Evolutionary conservation across 1,139 yeast species (phyloP).

Genomic region (Saccharomyces hybrid): DNA sequence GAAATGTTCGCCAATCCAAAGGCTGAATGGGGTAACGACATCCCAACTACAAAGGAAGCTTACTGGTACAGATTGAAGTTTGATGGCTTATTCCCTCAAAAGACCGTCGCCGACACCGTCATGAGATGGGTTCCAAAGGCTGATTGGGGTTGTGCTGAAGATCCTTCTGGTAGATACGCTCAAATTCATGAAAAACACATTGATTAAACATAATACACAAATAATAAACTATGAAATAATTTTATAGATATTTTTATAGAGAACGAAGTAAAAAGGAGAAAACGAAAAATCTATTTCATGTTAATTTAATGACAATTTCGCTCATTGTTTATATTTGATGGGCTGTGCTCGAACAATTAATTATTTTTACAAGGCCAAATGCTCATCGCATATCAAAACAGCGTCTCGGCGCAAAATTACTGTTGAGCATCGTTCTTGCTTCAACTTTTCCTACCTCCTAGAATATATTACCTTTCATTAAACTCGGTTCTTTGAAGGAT

Average conservation of each 20-base stretch:
- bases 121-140: slow-evolving; percentile 99
- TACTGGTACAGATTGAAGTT: slow-evolving; percentile 97
- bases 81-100: slow-evolving; percentile 81
- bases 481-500: too few species aligned
- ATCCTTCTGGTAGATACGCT: slow-evolving; percentile 96
- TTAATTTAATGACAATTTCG: neutral
- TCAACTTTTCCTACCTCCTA: too few species aligned
- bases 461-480: too few species aligned
- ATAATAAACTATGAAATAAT: slow-evolving; percentile 2
- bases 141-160: slow-evolving; percentile 99
- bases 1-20: slow-evolving; percentile 85
- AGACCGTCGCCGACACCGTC: slow-evolving; percentile 91
- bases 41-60: slow-evolving; percentile 97
- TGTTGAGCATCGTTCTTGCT: too few species aligned
- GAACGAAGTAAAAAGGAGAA: neutral
- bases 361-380: too few species aligned
- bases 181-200: slow-evolving; percentile 71
- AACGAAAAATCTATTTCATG: neutral
- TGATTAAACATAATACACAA: slow-evolving; percentile 14
- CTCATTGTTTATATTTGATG: neutral
- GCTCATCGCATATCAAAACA: too few species aligned
- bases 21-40: slow-evolving; percentile 90
- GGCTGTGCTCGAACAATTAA: neutral
- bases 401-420: too few species aligned
- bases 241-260: neutral